phyloP scores from a whole-genome alignment of 78 protist species.

The Chrysochromulina tobinii region DNA sequence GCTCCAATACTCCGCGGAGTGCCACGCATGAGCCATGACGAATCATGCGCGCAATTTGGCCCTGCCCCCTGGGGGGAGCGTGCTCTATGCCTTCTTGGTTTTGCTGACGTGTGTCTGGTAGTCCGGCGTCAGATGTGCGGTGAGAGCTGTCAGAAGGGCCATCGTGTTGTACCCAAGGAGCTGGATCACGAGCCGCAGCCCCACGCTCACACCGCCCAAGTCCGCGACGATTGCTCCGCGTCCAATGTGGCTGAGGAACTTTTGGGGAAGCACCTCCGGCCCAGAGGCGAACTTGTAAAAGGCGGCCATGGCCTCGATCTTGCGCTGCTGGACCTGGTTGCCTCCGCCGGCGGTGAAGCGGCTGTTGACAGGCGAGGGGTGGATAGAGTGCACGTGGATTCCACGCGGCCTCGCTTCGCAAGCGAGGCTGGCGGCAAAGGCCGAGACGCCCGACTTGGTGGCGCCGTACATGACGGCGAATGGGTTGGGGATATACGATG shows the following conservation, averaged over 20 bases:
- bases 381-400: slow-evolving; percentile 41
- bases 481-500: slow-evolving; percentile 41
- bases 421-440: slow-evolving; percentile 45
- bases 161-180: neutral
- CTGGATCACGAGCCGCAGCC: neutral
- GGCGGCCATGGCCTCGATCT: neutral
- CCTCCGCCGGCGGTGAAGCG: neutral
- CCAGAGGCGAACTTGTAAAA: neutral
- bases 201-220: neutral
- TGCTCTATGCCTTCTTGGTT: too few species aligned
- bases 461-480: slow-evolving; percentile 13
- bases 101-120: too few species aligned
- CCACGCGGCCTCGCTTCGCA: slow-evolving; percentile 26
- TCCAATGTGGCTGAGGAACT: neutral
- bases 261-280: neutral
- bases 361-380: slow-evolving; percentile 33
- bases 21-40: too few species aligned
- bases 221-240: neutral
- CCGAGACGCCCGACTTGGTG: slow-evolving; percentile 32
- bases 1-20: too few species aligned
- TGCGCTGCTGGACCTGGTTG: neutral
- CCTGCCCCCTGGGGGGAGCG: too few species aligned
- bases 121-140: neutral
- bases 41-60: too few species aligned
- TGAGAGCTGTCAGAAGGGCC: neutral